Evolutionary conservation across 331 rosid genomes (phyloP), one percentile per base, ranked within the genome.

Genomic region (Acacia concinna): DNA sequence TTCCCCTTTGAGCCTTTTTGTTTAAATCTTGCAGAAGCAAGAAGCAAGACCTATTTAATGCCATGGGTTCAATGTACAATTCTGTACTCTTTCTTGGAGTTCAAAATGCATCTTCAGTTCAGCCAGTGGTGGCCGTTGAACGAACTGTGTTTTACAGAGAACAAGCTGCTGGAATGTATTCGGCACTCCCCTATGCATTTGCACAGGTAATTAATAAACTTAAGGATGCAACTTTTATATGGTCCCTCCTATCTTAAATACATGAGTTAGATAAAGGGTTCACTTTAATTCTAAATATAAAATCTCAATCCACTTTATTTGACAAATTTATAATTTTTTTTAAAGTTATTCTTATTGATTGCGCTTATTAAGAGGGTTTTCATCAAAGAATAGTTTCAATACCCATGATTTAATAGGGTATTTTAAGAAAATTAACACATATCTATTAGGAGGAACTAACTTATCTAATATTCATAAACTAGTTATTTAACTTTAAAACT

Each of bases 111-210:
- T 15, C 73, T 51, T 78, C 86, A 17, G 86, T 78, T 49, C 86
- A 83, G 51, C 86, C 86, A 44, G 87, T 84, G 78, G 84, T 84
- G 35, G 84, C 87, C 28, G 3, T 79, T 69, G 87, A 84, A 75
- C 14, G 87, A 75, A 79, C 84, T 31, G 87, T 84, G 15, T 84
- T 84, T 23, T 84, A 79, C 20, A 84, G 87, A 70, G 87, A 84
- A 71, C 79, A 52, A 70, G 87, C 87, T 23, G 84, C 87, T 32
- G 84, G 87, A 75, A 84, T 84, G 86, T 83, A 83, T 38, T 83
- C 86, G 4, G 86, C 86, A 65, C 47, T 83, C 6, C 78, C 86
- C 21, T 84, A 84, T 84, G 87, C 84, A 49, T 4, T 84, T 69
- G 87, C 87, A 7, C 87, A 84, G 74, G 87, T 84, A 75, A 71